phyloP scores from a whole-genome alignment of 1,284 basidiomycete species.

The Mycocalia duriaeana region DNA sequence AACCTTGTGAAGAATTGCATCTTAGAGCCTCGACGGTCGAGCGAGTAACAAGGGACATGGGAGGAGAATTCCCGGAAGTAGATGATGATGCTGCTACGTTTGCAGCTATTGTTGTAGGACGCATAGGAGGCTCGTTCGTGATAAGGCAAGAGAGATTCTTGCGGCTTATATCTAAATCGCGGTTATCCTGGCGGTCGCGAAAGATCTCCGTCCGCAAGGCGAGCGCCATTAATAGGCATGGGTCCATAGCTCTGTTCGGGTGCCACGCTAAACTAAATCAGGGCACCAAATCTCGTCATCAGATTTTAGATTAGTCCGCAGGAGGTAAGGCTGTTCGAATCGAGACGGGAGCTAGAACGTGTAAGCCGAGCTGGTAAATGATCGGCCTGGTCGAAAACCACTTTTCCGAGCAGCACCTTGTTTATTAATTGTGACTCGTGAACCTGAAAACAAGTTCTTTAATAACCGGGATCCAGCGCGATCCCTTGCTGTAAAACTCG shows the following conservation, averaged over 20 bases:
- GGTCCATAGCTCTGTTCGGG: conserved; percentile 29
- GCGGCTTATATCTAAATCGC: conserved; percentile 26
- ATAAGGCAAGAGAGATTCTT: conserved; percentile 17
- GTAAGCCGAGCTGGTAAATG: conserved; percentile 11
- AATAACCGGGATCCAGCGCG: too few species aligned
- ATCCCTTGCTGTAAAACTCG: too few species aligned
- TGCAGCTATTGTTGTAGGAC: conserved; percentile 16
- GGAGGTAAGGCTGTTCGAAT: conserved; percentile 31
- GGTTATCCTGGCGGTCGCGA: conserved; percentile 17
- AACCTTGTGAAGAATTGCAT: conserved; percentile 21
- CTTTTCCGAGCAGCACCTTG: conserved; percentile 17
- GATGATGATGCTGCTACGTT: background rate
- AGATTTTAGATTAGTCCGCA: conserved; percentile 24
- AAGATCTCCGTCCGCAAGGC: conserved; percentile 21
- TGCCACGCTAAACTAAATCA: conserved; percentile 21
- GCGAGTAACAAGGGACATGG: conserved; percentile 11
- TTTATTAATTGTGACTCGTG: conserved; percentile 14
- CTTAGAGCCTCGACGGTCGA: conserved; percentile 18
- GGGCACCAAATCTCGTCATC: conserved; percentile 22
- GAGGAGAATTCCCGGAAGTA: conserved; percentile 5
- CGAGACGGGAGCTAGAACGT: conserved; percentile 19
- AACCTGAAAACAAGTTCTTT: background rate
- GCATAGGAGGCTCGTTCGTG: conserved; percentile 8
- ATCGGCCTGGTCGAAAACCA: conserved; percentile 19
- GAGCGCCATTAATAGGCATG: too few species aligned